Evolutionary conservation across 768 basidiomycete species (phyloP), one percentile per base, ranked within the genome.

Genomic region (Russula griseocarnosa): DNA sequence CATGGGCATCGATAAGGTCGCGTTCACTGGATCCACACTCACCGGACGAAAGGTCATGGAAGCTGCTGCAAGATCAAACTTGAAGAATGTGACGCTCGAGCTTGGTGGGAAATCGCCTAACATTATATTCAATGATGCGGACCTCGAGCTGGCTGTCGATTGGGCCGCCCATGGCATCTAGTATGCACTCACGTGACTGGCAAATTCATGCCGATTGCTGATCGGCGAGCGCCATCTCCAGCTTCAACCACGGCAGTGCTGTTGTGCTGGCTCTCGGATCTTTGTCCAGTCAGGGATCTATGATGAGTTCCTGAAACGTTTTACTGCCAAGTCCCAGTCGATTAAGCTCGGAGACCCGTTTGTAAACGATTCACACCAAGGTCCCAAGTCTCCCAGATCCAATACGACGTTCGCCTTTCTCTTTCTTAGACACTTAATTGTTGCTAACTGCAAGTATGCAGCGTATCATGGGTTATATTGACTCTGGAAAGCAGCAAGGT

Each of bases 261-360:
- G 92, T 76, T 84, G 83, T 67, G 90, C 90, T 13, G 88, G 91
- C 13, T 88, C 90, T 22, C 83, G 93, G 65, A 85, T 94, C 70
- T 92, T 81, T 70, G 89, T 94, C 6, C 92, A 94, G 70, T 85
- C 82, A 62, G 76, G 78, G 3, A 83, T 94, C 69, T 93, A 94
- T 76, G 91, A 94, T 73, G 73, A 84, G 66, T 93, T 94, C 78
- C 70, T 93, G 58, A 70, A 74, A 57, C 74, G 73, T 32, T 86
- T 92, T 74, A 81, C 81, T 1, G 81, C 75, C 30, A 79, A 82
- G 73, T 78, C 86, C 55, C 75, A 77, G 71, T 53, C 71, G 0
- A 75, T 88, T 73, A 83, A 83, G 72, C 76, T 90, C 60, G 92
- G 90, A 24, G 83, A 89, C 69, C 90, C 90, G 1, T 92, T 93